Percentiles rank a stretch among this genome's conserved stretches.
Conservation (phyloP, 192 early-diverging fungal species). For the Spinellus fusiger region DNA sequence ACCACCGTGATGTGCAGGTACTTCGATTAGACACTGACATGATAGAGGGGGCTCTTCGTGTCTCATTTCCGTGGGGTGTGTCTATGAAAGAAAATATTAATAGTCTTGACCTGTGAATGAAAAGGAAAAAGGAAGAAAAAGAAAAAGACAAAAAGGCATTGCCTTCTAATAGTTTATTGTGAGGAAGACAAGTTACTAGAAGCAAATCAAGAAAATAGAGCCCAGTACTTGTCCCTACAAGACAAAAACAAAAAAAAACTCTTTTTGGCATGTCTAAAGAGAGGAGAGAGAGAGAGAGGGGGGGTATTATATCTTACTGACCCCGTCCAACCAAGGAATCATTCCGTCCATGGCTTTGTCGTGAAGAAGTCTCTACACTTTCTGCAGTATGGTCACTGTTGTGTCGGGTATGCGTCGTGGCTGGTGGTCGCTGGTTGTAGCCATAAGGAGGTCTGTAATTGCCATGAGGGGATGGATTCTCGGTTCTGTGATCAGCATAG, state of each 20-base stretch:
- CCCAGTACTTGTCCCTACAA: too few species aligned
- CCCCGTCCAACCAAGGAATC: not conserved
- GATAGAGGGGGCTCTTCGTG: conserved; percentile 8
- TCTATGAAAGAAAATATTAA: too few species aligned
- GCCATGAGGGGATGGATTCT: not conserved
- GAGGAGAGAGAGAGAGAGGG: not conserved
- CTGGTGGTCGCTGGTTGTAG: not conserved
- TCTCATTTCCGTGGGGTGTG: too few species aligned
- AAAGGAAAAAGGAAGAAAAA: too few species aligned
- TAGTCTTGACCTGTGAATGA: too few species aligned
- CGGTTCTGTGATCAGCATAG: not conserved
- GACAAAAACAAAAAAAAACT: not conserved
- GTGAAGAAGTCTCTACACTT: not conserved
- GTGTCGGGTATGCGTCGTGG: not conserved
- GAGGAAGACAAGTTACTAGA: too few species aligned
- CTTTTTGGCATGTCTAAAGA: not conserved
- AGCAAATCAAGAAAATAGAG: too few species aligned
- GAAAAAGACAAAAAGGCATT: too few species aligned
- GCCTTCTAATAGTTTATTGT: too few species aligned
- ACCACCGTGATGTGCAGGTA: not conserved
- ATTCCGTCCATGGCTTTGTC: not conserved
- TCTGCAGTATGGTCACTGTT: not conserved
- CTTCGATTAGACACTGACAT: conserved; percentile 8
- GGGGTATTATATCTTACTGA: not conserved
- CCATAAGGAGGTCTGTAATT: not conserved